Conservation (phyloP, 2,329 filamentous ascomycete species). For the Colletotrichum ledebouriae region DNA sequence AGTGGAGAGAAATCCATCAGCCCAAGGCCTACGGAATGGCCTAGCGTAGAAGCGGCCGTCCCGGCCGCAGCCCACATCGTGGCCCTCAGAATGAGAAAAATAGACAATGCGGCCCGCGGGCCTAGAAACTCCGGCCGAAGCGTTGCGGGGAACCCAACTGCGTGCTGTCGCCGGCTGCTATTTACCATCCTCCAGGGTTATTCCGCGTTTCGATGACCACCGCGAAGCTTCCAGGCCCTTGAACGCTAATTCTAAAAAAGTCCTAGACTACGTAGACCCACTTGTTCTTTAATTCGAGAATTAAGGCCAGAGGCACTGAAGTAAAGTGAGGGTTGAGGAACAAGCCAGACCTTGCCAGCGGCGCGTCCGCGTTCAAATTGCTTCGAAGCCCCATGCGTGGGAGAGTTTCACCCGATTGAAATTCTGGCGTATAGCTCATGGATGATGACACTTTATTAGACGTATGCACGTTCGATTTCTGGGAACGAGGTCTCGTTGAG, state of each 20-base stretch:
- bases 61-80: conserved; percentile 16
- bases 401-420: neutral
- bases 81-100: neutral
- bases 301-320: neutral
- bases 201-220: neutral
- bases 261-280: no score
- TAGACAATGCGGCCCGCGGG: neutral
- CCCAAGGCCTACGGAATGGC: no score
- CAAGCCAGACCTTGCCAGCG: conserved; percentile 4
- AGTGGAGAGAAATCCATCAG: conserved; percentile 18
- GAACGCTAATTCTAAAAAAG: no score
- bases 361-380: conserved; percentile 7
- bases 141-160: neutral
- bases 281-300: conserved; percentile 1
- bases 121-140: conserved; percentile 7
- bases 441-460: no score
- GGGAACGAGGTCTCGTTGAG: no score
- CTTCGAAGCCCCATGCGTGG: neutral
- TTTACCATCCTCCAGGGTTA: neutral
- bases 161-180: neutral
- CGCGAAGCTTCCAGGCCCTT: neutral
- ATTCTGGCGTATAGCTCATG: no score
- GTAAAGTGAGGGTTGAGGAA: neutral
- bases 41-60: neutral
- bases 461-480: no score